These are phyloP conservation scores for Stellera chamaejasme DNA, from an alignment of 345 rosid species.

Conservation along the genomic window DNA sequence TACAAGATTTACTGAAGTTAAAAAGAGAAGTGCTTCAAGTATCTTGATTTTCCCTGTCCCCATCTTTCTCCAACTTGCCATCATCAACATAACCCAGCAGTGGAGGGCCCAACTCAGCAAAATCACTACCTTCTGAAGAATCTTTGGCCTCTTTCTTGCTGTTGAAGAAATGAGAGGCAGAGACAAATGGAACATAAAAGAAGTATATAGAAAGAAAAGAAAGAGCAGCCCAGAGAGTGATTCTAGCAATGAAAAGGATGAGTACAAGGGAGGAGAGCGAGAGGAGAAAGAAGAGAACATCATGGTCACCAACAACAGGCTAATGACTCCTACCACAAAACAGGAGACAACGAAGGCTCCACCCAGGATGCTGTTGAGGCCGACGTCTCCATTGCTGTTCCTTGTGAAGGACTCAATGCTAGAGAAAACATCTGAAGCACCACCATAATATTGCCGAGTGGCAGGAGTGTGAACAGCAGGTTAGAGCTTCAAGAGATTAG, in stretches of 20 bases:
- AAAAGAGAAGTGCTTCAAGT: constrained; percentile 13
- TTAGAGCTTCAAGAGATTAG: constrained; percentile 66
- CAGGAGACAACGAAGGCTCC: constrained; percentile 78
- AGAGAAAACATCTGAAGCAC: constrained; percentile 86
- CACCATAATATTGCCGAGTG: constrained; percentile 87
- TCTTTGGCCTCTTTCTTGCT: constrained; percentile 5
- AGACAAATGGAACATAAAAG: constrained; percentile 54
- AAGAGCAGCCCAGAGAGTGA: constrained; percentile 55
- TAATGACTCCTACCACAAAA: constrained; percentile 69
- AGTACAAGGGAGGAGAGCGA: constrained; percentile 51
- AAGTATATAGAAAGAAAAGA: constrained; percentile 53
- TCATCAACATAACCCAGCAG: constrained; percentile 45
- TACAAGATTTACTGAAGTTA: constrained; percentile 22
- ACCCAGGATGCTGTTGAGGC: constrained; percentile 72
- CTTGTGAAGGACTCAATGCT: constrained; percentile 75
- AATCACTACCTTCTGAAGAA: constrained; percentile 14
- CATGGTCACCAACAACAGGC: constrained; percentile 28
- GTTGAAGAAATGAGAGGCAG: constrained; percentile 32
- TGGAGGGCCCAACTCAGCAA: constrained; percentile 33
- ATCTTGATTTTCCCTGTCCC: background rate
- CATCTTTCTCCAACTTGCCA: constrained; percentile 15
- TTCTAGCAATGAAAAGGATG: constrained; percentile 42
- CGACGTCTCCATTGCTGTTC: constrained; percentile 57
- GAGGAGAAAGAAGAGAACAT: constrained; percentile 56
- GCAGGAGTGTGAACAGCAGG: constrained; percentile 78